Evolutionary conservation across 805 yeast species (phyloP).

Genomic region (Brettanomyces sp.): DNA sequence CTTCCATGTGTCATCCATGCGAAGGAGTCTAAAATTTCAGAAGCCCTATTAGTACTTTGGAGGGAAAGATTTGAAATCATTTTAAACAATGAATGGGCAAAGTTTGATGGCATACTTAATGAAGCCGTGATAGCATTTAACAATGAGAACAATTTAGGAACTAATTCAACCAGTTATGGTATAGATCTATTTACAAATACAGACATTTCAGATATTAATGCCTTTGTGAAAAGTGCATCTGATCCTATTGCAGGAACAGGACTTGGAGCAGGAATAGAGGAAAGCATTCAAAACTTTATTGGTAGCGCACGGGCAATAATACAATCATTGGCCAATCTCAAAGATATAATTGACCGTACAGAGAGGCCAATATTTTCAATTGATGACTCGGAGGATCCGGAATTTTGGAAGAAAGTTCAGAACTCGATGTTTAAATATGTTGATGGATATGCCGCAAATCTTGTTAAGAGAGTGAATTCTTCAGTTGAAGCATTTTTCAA

Average conservation of each 20-base stretch:
- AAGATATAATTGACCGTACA: constrained; percentile 11
- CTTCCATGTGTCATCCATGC: constrained; percentile 5
- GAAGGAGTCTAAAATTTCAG: neutral
- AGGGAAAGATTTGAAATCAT: constrained; percentile 7
- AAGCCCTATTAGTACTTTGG: no score
- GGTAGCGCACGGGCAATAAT: constrained; percentile 5
- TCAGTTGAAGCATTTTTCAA: constrained; percentile 5
- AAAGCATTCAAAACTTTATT: constrained; percentile 10
- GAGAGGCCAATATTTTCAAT: constrained; percentile 25
- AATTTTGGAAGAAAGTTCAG: constrained; percentile 18
- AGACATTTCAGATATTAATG: neutral
- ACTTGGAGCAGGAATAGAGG: neutral
- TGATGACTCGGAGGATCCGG: constrained; percentile 26
- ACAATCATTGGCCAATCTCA: constrained; percentile 13
- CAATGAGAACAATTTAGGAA: constrained; percentile 12
- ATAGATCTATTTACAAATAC: constrained; percentile 13
- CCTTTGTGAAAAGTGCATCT: neutral
- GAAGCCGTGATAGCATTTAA: constrained; percentile 4
- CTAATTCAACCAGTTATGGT: constrained; percentile 14
- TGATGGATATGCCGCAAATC: constrained; percentile 9
- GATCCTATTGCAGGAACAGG: constrained; percentile 1
- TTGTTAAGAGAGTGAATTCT: constrained; percentile 8
- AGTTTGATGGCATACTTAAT: constrained; percentile 8
- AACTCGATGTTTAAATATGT: constrained; percentile 8
- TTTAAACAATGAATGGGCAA: constrained; percentile 10